Evolutionary conservation across 2,329 filamentous ascomycete species (phyloP).

Genomic region (Xylariaceae sp.): DNA sequence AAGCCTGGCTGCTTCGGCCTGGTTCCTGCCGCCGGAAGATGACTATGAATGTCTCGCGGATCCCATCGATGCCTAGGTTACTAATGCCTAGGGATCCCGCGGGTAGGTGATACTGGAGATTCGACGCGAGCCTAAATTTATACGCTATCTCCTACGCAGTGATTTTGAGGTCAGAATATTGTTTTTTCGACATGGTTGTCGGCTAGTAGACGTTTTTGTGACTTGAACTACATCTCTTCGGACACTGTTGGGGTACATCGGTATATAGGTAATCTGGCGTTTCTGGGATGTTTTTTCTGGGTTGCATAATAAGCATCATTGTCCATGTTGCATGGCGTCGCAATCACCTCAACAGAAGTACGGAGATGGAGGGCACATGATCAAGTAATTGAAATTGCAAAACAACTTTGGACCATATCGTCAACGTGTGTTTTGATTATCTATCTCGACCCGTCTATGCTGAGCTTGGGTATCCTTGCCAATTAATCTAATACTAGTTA

Average conservation of each 20-base stretch:
- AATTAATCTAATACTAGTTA: slow-evolving; percentile 14
- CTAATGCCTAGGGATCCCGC: background rate
- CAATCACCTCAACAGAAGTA: slow-evolving; percentile 8
- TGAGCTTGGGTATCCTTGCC: slow-evolving; percentile 28
- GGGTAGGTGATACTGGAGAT: background rate
- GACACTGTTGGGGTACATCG: background rate
- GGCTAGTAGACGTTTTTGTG: slow-evolving; percentile 2
- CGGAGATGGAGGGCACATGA: slow-evolving; percentile 4
- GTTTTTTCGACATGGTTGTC: slow-evolving; percentile 4
- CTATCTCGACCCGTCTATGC: slow-evolving; percentile 4
- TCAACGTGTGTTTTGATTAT: background rate
- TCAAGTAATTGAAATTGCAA: slow-evolving; percentile 8
- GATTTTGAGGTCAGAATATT: slow-evolving; percentile 1
- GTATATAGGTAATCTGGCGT: slow-evolving; percentile 25
- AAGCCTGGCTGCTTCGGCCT: slow-evolving; percentile 67
- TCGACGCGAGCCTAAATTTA: background rate
- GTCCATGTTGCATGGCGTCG: slow-evolving; percentile 17
- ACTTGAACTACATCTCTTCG: background rate
- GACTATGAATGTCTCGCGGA: slow-evolving; percentile 75
- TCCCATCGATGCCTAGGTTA: slow-evolving; percentile 52
- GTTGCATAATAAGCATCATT: slow-evolving; percentile 18
- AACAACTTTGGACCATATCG: slow-evolving; percentile 7
- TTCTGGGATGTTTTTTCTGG: slow-evolving; percentile 14
- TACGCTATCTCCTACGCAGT: background rate
- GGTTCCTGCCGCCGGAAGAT: slow-evolving; percentile 75